Conservation (phyloP, 75 land plant species). For the Cupressus sempervirens region DNA sequence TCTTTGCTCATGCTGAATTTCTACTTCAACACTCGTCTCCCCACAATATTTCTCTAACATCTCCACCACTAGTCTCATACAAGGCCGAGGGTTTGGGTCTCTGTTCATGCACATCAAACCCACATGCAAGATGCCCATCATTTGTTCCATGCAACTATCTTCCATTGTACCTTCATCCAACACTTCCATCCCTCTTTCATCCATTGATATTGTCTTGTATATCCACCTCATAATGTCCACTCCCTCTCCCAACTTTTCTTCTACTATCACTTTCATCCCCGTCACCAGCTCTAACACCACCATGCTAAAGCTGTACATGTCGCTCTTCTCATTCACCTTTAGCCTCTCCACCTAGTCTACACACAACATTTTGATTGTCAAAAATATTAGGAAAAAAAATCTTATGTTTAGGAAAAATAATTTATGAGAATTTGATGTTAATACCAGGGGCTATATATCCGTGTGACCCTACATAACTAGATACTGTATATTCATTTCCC, state of each 20-base stretch:
- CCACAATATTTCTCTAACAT: not conserved
- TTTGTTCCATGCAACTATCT: not conserved
- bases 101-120: not conserved
- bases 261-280: conserved; percentile 21
- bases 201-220: not conserved
- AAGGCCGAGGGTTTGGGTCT: not conserved
- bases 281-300: conserved; percentile 38
- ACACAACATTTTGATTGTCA: too few relatives aligned
- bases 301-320: conserved; percentile 46
- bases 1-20: too few relatives aligned
- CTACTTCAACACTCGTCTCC: too few relatives aligned
- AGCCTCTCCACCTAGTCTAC: conserved; percentile 29
- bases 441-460: too few relatives aligned
- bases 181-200: not conserved
- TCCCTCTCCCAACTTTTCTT: conserved; percentile 18
- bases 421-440: not conserved
- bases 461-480: too few relatives aligned
- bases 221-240: conserved; percentile 35
- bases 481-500: too few relatives aligned
- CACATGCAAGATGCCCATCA: not conserved
- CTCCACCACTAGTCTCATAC: not conserved
- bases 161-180: not conserved
- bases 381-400: too few relatives aligned
- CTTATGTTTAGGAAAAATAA: not conserved
- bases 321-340: conserved; percentile 12